phyloP scores from a whole-genome alignment of 768 basidiomycete genomes.

The Russula dissimulans region DNA sequence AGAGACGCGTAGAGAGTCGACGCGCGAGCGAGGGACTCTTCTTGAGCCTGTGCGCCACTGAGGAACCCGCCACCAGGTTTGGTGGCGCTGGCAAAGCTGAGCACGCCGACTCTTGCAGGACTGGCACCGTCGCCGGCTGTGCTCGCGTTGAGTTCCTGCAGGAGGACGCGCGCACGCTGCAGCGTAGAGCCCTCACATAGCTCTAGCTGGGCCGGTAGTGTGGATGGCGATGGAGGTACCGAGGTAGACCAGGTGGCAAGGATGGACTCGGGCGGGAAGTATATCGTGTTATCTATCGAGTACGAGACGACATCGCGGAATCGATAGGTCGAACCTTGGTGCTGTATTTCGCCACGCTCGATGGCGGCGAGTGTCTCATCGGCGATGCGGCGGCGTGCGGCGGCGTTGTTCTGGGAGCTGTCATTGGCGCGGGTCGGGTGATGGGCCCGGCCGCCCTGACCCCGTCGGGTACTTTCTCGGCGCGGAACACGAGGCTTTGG shows the following conservation, averaged over 20 bases:
- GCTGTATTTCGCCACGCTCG: constrained; percentile 35
- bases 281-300: constrained; percentile 38
- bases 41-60: constrained; percentile 65
- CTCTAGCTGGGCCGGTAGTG: constrained; percentile 28
- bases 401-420: background rate
- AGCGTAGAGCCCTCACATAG: constrained; percentile 57
- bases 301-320: constrained; percentile 28
- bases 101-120: constrained; percentile 40
- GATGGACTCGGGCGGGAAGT: constrained; percentile 41
- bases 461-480: background rate
- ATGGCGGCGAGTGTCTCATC: constrained; percentile 42
- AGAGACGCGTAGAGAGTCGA: constrained; percentile 63
- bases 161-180: constrained; percentile 42
- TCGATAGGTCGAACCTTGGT: constrained; percentile 26
- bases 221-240: background rate
- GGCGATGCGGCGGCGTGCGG: constrained; percentile 31
- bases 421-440: background rate
- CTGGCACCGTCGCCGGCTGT: constrained; percentile 13
- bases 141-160: constrained; percentile 17
- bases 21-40: constrained; percentile 71
- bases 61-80: constrained; percentile 72
- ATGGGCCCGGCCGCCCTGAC: background rate
- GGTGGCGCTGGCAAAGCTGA: constrained; percentile 72
- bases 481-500: constrained; percentile 4
- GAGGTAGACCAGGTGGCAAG: constrained; percentile 39